Evolutionary conservation across 805 yeast species (phyloP).

Genomic region (Saccharomycopsis selenospora): DNA sequence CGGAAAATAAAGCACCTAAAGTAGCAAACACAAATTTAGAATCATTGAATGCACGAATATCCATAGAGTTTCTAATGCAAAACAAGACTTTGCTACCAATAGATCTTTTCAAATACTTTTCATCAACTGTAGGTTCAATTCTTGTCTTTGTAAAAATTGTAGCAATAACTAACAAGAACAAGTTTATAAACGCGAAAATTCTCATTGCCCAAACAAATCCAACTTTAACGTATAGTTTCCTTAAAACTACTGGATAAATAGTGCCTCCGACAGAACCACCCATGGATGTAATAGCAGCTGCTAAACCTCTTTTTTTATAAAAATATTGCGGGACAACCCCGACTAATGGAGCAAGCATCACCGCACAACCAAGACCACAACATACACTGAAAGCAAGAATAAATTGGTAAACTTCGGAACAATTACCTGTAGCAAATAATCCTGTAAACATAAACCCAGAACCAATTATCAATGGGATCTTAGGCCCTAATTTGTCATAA

Average conservation of each 20-base stretch:
- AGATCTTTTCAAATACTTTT: slow-evolving; percentile 4
- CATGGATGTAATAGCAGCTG: slow-evolving; percentile 39
- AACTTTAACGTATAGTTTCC: slow-evolving; percentile 36
- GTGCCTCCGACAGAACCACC: slow-evolving; percentile 53
- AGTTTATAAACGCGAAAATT: slow-evolving; percentile 39
- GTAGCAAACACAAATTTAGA: slow-evolving; percentile 35
- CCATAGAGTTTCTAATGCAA: slow-evolving; percentile 35
- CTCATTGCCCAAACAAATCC: slow-evolving; percentile 56
- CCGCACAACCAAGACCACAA: slow-evolving; percentile 51
- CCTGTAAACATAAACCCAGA: slow-evolving; percentile 39
- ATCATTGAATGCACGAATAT: slow-evolving; percentile 37
- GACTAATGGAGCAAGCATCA: slow-evolving; percentile 49
- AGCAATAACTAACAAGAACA: slow-evolving; percentile 31
- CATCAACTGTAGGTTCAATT: slow-evolving; percentile 19
- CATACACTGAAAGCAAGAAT: slow-evolving; percentile 47
- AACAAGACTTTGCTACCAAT: slow-evolving; percentile 23
- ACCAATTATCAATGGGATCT: slow-evolving; percentile 35
- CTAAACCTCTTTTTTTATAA: slow-evolving; percentile 47
- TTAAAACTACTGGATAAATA: slow-evolving; percentile 45
- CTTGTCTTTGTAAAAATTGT: slow-evolving; percentile 36
- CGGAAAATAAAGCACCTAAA: slow-evolving; percentile 41
- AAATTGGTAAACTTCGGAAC: slow-evolving; percentile 50
- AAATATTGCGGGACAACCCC: slow-evolving; percentile 64
- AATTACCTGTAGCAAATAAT: slow-evolving; percentile 44
- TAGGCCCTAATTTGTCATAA: slow-evolving; percentile 49